Evolutionary conservation across 1,284 basidiomycete genomes (phyloP).

Genomic region (Tremellales sp.): DNA sequence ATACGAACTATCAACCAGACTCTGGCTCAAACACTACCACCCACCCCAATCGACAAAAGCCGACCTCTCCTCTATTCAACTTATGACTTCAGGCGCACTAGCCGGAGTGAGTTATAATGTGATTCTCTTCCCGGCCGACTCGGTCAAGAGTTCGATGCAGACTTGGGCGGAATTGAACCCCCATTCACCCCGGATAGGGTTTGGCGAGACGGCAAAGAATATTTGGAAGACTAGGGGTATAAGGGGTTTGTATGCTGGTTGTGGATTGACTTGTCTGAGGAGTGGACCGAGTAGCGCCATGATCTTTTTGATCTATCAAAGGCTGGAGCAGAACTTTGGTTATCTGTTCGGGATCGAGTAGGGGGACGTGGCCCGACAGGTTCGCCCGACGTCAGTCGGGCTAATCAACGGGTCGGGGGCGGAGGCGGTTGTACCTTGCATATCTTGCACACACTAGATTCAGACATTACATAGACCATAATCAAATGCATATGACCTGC

Average conservation of each 20-base stretch:
- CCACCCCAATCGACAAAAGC: slow-evolving; percentile 43
- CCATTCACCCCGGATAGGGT: slow-evolving; percentile 53
- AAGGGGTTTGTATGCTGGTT: slow-evolving; percentile 87
- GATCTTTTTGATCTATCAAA: slow-evolving; percentile 87
- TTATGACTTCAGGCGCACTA: slow-evolving; percentile 76
- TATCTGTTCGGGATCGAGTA: slow-evolving; percentile 20
- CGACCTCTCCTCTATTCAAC: slow-evolving; percentile 70
- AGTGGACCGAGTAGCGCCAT: slow-evolving; percentile 85
- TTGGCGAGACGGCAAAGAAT: slow-evolving; percentile 64
- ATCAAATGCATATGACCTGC: too few relatives aligned
- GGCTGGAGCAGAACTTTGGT: slow-evolving; percentile 51
- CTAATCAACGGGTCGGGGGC: too few relatives aligned
- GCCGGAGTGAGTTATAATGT: slow-evolving; percentile 86
- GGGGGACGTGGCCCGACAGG: too few relatives aligned
- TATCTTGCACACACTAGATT: too few relatives aligned
- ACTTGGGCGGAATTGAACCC: slow-evolving; percentile 83
- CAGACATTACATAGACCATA: too few relatives aligned
- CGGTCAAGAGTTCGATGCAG: slow-evolving; percentile 91
- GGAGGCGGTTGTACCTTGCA: too few relatives aligned
- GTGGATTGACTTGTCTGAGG: slow-evolving; percentile 83
- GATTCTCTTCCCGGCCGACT: slow-evolving; percentile 81
- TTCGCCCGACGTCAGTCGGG: too few relatives aligned
- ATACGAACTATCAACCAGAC: slow-evolving; percentile 68
- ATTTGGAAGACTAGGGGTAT: slow-evolving; percentile 77
- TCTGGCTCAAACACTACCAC: slow-evolving; percentile 54